phyloP scores from a whole-genome alignment of 2,329 filamentous ascomycete species.

The Nakataea oryzae region DNA sequence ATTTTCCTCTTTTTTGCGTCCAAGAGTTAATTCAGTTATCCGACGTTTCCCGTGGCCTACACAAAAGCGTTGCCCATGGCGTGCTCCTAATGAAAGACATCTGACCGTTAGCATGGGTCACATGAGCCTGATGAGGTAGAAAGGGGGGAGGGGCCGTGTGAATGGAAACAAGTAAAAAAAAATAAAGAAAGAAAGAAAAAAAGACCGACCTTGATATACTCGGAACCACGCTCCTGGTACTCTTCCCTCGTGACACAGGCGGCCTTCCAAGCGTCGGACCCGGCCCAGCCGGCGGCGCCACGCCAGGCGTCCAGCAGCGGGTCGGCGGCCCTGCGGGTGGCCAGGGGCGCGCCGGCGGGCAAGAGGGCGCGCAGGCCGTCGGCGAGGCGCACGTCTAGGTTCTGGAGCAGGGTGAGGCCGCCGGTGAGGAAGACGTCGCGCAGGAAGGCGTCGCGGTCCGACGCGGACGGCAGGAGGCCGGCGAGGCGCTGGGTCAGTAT shows the following conservation, averaged over 20 bases:
- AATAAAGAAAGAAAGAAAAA: constrained; percentile 7
- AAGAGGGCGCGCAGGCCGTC: constrained; percentile 64
- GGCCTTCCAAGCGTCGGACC: constrained; percentile 44
- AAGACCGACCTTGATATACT: constrained; percentile 73
- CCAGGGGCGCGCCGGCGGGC: constrained; percentile 57
- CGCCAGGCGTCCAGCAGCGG: constrained; percentile 84
- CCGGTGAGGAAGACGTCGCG: constrained; percentile 88
- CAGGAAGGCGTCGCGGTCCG: constrained; percentile 57
- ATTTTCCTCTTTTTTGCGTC: too few relatives aligned
- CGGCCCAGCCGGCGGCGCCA: constrained; percentile 80
- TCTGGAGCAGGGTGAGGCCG: constrained; percentile 78
- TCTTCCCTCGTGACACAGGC: constrained; percentile 69
- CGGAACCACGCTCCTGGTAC: constrained; percentile 82
- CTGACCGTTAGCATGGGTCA: not conserved
- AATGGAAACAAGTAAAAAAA: not conserved
- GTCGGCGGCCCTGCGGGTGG: constrained; percentile 63
- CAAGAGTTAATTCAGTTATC: not conserved
- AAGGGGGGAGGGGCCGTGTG: not conserved
- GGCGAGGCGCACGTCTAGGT: constrained; percentile 74
- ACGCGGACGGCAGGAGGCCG: constrained; percentile 27
- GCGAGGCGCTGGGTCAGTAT: constrained; percentile 77
- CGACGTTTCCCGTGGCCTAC: not conserved
- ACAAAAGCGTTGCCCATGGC: constrained; percentile 49
- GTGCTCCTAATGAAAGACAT: constrained; percentile 40
- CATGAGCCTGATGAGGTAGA: not conserved